Evolutionary conservation across 345 rosid genomes (phyloP).

Genomic region (Anacardium occidentale): DNA sequence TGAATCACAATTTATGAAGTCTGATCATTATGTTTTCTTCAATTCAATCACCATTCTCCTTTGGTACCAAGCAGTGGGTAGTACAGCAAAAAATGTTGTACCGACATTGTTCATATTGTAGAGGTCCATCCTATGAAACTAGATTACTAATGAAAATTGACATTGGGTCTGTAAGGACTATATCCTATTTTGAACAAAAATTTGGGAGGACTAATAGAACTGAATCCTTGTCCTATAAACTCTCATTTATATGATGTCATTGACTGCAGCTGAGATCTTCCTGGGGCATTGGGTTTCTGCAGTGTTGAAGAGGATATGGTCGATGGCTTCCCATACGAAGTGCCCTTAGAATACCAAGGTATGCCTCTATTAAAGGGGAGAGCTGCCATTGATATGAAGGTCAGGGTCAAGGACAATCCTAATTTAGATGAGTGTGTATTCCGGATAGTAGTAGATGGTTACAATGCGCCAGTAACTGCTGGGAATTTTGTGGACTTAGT

Average conservation of each 20-base stretch:
- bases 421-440: conserved; percentile 78
- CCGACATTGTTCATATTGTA: neutral
- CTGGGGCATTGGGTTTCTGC: conserved; percentile 99
- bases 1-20: neutral
- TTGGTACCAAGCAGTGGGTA: neutral
- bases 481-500: conserved; percentile 95
- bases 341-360: conserved; percentile 72
- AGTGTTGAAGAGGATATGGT: conserved; percentile 99
- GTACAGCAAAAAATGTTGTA: neutral
- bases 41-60: neutral
- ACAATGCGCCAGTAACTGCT: conserved; percentile 92
- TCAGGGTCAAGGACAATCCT: conserved; percentile 95
- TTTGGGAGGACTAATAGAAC: conserved; percentile 31
- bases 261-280: conserved; percentile 99
- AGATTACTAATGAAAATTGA: neutral
- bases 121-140: neutral
- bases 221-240: conserved; percentile 38
- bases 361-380: conserved; percentile 97
- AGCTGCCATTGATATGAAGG: conserved; percentile 96
- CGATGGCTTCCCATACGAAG: conserved; percentile 88
- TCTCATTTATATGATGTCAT: conserved; percentile 81
- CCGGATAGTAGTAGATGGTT: conserved; percentile 90
- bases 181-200: conserved; percentile 19
- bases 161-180: neutral
- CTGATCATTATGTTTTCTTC: neutral